Conservation (phyloP, 73 alveolate genomes). For the Tetrahymena malaccensis region DNA sequence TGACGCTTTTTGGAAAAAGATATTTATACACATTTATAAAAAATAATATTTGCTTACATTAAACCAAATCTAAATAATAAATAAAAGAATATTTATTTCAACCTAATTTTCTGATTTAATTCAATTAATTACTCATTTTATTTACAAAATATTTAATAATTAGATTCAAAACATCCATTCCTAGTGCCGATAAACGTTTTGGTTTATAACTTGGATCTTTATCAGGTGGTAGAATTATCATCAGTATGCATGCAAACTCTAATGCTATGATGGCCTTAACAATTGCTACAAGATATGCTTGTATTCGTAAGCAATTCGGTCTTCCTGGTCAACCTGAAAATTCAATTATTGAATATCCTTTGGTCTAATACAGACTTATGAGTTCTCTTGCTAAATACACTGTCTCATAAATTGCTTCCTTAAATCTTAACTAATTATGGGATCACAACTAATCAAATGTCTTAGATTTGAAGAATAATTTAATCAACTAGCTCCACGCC, state of each 20-base stretch:
- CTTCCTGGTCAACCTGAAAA: slow-evolving; percentile 43
- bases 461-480: slow-evolving; percentile 5
- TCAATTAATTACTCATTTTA: background rate
- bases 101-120: background rate
- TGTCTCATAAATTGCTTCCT: slow-evolving; percentile 26
- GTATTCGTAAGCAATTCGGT: slow-evolving; percentile 61
- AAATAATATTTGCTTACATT: no score
- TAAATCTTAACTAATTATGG: slow-evolving; percentile 14
- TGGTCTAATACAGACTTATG: slow-evolving; percentile 49
- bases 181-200: slow-evolving; percentile 61
- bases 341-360: slow-evolving; percentile 55
- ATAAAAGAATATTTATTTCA: background rate
- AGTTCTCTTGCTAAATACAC: slow-evolving; percentile 50
- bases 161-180: background rate
- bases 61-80: no score
- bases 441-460: slow-evolving; percentile 19
- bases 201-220: slow-evolving; percentile 58
- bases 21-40: no score
- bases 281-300: slow-evolving; percentile 63
- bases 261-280: slow-evolving; percentile 23
- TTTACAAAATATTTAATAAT: background rate
- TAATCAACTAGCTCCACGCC: slow-evolving; percentile 47
- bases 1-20: background rate
- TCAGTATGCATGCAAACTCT: slow-evolving; percentile 34
- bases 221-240: slow-evolving; percentile 66